Conservation (phyloP, 169 alveolate genomes). For the Neospora caninum region DNA sequence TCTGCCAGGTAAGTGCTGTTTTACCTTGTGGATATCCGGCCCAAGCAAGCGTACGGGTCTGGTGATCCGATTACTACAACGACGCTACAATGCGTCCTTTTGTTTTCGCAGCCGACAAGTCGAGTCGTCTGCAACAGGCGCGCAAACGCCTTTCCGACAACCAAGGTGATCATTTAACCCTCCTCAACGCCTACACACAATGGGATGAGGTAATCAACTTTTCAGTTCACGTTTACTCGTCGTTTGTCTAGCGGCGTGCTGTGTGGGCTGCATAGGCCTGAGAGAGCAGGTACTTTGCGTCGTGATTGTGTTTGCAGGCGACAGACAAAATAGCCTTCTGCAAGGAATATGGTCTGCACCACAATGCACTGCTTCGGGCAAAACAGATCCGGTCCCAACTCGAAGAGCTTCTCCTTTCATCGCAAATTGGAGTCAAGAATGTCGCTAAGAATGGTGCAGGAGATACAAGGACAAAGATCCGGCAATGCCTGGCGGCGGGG, state of each 20-base stretch:
- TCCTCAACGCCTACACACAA: conserved; percentile 96
- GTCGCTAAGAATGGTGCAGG: not conserved
- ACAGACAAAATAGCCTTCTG: conserved; percentile 43
- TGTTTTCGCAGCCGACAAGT: not conserved
- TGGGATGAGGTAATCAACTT: conserved; percentile 85
- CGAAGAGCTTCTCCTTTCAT: conserved; percentile 25
- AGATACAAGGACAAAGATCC: not conserved
- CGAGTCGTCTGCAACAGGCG: conserved; percentile 7
- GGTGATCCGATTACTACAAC: not conserved
- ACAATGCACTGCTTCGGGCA: conserved; percentile 56
- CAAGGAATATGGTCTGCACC: conserved; percentile 53
- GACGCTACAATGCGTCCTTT: not conserved
- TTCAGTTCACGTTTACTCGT: not conserved
- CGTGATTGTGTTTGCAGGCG: conserved; percentile 39
- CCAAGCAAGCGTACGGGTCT: no score
- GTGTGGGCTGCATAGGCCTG: not conserved
- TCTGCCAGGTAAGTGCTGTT: conserved; percentile 28
- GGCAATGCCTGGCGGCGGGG: conserved; percentile 45
- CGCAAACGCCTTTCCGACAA: conserved; percentile 78
- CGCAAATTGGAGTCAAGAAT: conserved; percentile 36
- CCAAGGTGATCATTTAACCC: conserved; percentile 99
- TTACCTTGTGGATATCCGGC: not conserved
- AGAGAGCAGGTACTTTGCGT: not conserved
- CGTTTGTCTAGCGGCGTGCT: not conserved
- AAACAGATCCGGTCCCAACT: conserved; percentile 56